Evolutionary conservation across 2,329 filamentous ascomycete species (phyloP), one percentile per base, ranked within the genome.

Genomic region (Aspergillus sp.): DNA sequence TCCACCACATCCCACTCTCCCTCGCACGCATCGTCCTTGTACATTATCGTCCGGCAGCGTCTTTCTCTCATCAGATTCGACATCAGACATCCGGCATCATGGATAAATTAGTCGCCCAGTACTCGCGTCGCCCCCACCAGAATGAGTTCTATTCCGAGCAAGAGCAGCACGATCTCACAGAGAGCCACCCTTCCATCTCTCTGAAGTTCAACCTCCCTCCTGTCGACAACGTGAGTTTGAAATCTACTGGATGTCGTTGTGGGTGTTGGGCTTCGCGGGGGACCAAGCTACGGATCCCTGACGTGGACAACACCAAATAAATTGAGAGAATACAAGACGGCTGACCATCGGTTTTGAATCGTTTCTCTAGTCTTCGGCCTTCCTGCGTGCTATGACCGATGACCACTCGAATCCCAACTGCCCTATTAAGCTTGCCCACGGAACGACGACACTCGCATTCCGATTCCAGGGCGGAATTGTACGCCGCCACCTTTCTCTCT

Each of bases 361-460:
- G 28, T 36, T 40, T 49, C 40, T 52, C 32, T 65, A 95, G 88
- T 87, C 89, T 57, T 87, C 90, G 53, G 83, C 89, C 62, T 98
- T 93, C 86, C 88, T 98, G 62, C 90, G 93, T 66, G 88, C 93
- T 58, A 89, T 89, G 70, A 97, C 93, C 57, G 93, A 98, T 76
- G 93, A 98, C 80, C 85, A 90, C 71, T 85, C 90, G 60, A 98
- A 98, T 77, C 90, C 93, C 47, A 83, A 87, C 72, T 96, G 90
- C 72, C 93, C 93, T 58, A 98, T 98, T 81, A 98, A 98, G 81
- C 90, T 98, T 62, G 93, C 93, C 52, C 93, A 98, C 81, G 93
- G 93, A 66, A 98, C 93, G 49, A 98, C 93, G 47, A 98, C 93
- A 41, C 83, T 98, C 50, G 91, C 90, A 51, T 98, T 98, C 80